These are phyloP conservation scores for Urtica urens DNA, from an alignment of 306 rosid species.

Conservation along the genomic window DNA sequence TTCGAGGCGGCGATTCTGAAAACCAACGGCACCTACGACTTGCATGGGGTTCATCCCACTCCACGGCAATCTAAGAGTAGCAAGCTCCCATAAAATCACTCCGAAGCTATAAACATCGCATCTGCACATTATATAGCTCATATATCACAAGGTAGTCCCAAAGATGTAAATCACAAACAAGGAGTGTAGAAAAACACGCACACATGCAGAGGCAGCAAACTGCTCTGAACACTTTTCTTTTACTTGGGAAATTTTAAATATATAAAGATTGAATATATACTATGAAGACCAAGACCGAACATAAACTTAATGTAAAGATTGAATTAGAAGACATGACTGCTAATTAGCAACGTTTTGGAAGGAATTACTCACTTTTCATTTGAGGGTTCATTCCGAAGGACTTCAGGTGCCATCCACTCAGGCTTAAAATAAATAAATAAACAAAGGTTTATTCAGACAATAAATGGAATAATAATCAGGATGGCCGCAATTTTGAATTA, in stretches of 20 bases:
- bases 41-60: constrained; percentile 99
- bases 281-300: too few relatives aligned
- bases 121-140: constrained; percentile 36
- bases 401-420: constrained; percentile 99
- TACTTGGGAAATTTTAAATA: too few relatives aligned
- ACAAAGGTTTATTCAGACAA: constrained; percentile 22
- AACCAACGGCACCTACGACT: constrained; percentile 98
- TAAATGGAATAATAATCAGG: constrained; percentile 7
- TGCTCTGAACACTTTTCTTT: too few relatives aligned
- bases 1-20: constrained; percentile 90
- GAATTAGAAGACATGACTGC: too few relatives aligned
- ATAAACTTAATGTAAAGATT: too few relatives aligned
- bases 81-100: constrained; percentile 97
- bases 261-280: too few relatives aligned
- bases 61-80: constrained; percentile 89
- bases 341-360: too few relatives aligned
- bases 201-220: too few relatives aligned
- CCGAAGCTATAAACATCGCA: constrained; percentile 99
- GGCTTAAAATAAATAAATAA: constrained; percentile 59
- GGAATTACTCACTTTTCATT: constrained; percentile 96
- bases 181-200: too few relatives aligned
- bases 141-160: not conserved
- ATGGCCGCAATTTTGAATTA: not conserved
- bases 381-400: constrained; percentile 95
- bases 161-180: not conserved